phyloP scores from a whole-genome alignment of 2,329 filamentous ascomycete genomes.

The Phaeosphaeria sp. region DNA sequence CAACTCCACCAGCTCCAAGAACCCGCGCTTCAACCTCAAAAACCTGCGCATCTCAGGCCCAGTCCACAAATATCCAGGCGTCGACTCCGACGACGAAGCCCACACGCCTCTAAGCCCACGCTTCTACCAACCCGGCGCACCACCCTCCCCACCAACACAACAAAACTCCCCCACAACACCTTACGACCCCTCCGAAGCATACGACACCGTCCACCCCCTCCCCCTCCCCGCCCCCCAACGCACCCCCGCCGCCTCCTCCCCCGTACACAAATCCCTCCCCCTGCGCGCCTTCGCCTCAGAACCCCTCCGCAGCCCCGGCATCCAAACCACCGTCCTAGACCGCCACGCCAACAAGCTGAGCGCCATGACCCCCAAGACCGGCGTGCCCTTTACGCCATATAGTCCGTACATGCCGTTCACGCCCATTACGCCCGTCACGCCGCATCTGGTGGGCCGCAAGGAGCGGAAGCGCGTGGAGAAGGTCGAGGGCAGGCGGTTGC shows the following conservation, averaged over 20 bases:
- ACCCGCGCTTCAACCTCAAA: constrained; percentile 55
- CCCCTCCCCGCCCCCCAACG: constrained; percentile 44
- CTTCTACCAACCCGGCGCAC: constrained; percentile 60
- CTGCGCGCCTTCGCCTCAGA: constrained; percentile 40
- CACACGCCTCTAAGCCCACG: constrained; percentile 63
- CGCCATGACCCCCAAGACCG: constrained; percentile 59
- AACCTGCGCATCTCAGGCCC: constrained; percentile 66
- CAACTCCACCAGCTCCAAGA: constrained; percentile 46
- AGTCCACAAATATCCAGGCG: constrained; percentile 52
- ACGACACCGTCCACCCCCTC: constrained; percentile 45
- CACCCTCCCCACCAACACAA: constrained; percentile 59
- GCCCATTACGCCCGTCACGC: constrained; percentile 76
- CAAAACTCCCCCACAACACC: constrained; percentile 42
- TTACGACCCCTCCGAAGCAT: constrained; percentile 42
- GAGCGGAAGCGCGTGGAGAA: constrained; percentile 74
- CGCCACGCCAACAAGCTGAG: constrained; percentile 39
- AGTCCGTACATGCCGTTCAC: constrained; percentile 81
- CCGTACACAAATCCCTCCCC: constrained; percentile 36
- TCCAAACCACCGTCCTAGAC: constrained; percentile 54
- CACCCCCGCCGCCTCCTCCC: constrained; percentile 15
- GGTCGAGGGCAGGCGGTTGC: constrained; percentile 66
- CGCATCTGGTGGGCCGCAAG: constrained; percentile 72
- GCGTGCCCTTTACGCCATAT: constrained; percentile 73
- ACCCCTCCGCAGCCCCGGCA: constrained; percentile 36
- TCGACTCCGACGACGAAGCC: constrained; percentile 53